Evolutionary conservation across 1,139 yeast species (phyloP), one percentile per base, ranked within the genome.

Genomic region (Hemisphaericaspora xylofermentans): DNA sequence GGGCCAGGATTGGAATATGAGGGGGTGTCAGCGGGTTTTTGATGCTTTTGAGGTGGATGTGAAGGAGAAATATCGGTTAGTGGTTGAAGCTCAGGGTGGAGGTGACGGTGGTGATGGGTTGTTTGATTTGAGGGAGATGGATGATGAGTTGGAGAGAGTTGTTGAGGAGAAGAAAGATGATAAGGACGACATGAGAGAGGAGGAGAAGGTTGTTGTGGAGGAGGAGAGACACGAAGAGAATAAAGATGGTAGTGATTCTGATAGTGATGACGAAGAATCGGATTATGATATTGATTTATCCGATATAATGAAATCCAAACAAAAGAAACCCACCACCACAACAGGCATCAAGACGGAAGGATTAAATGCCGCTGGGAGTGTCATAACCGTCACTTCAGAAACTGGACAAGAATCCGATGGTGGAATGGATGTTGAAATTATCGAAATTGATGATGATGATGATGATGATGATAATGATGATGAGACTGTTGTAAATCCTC

Each of bases 11-110:
- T 71, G 63, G 44, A 43, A 49, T 4, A 53, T 72, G 40, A 60
- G 64, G 5, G 54, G 66, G 2, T 67, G 80, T 1, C 64, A 58
- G 36, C 78, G 71, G 48, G 71, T 76, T 8, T 61, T 80, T 38
- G 71, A 64, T n/a, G 72, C 68, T 42, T 77, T 81, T 48, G 56
- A 62, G 26, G 54, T 53, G 3, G 45, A 44, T 28, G 57, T 76
- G 1, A 54, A 53, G 6, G 63, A 60, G 3, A 43, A 62, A 12
- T 49, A 60, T n/a, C n/a, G n/a, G n/a, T n/a, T n/a, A n/a, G n/a
- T n/a, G n/a, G n/a, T n/a, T 13, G 63, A 55, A 26, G 58, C 55
- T 29, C 66, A 74, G 7, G 53, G 52, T 16, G 55, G 43, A 19
- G 45, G 55, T 12, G 68, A 58, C 41, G 26, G 37, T 52, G 45